Conservation (phyloP, 352 stramenopile species). For the Globisporangium barbulae region DNA sequence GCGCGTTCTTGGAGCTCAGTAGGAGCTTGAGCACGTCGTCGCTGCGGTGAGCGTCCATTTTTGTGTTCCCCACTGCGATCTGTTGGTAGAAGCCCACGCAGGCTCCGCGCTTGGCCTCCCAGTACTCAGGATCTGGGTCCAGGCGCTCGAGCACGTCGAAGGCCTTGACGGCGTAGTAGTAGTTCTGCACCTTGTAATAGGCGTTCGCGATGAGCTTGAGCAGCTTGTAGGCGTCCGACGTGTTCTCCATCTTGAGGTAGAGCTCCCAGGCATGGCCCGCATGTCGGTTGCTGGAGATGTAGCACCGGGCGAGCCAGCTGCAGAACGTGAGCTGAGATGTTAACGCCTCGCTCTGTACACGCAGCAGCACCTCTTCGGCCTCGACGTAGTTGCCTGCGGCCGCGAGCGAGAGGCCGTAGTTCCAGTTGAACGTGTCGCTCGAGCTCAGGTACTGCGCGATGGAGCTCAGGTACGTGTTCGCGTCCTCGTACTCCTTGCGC, state of each 20-base stretch:
- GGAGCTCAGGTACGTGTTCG: conserved; percentile 65
- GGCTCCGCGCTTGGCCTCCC: conserved; percentile 70
- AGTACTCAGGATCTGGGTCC: conserved; percentile 70
- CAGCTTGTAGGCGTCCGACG: conserved; percentile 39
- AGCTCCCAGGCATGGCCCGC: conserved; percentile 52
- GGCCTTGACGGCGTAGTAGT: conserved; percentile 60
- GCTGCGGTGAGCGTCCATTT: conserved; percentile 19
- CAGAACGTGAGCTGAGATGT: conserved; percentile 35
- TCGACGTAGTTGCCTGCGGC: conserved; percentile 39
- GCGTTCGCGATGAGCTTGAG: conserved; percentile 72
- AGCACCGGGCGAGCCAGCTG: conserved; percentile 55
- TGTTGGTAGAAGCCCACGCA: conserved; percentile 64
- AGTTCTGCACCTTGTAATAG: conserved; percentile 58
- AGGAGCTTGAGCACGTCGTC: conserved; percentile 57
- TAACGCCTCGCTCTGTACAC: conserved; percentile 35
- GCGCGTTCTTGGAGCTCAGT: conserved; percentile 44
- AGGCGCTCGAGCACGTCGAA: conserved; percentile 74
- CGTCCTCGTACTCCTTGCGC: conserved; percentile 61
- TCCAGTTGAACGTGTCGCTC: conserved; percentile 77
- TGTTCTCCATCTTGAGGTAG: conserved; percentile 57
- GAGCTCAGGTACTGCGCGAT: conserved; percentile 51
- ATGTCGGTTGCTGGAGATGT: conserved; percentile 37
- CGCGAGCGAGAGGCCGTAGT: conserved; percentile 67
- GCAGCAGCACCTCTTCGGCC: conserved; percentile 50
- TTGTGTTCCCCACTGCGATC: conserved; percentile 36